phyloP scores from a whole-genome alignment of 2,329 filamentous ascomycete genomes.

The Cladosporium sp. region DNA sequence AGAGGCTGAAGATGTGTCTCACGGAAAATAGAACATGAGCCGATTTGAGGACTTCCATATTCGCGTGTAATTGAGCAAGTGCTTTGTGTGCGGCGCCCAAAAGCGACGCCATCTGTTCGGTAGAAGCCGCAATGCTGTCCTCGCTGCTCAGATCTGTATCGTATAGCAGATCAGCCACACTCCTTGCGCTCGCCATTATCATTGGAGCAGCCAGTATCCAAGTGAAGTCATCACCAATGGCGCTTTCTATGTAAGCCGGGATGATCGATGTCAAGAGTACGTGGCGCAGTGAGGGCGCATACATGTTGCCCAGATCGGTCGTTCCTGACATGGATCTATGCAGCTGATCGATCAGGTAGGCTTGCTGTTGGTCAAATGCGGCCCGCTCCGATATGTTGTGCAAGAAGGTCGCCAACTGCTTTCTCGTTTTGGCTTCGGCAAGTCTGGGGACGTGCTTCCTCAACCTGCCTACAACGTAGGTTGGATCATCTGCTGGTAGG shows the following conservation, averaged over 20 bases:
- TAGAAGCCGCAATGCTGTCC: slow-evolving; percentile 32
- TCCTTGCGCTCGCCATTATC: slow-evolving; percentile 42
- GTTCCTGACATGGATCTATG: slow-evolving; percentile 45
- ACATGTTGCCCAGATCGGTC: slow-evolving; percentile 36
- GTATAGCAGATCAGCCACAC: slow-evolving; percentile 43
- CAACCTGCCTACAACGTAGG: slow-evolving; percentile 58
- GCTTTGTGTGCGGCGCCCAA: neutral
- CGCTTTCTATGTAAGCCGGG: slow-evolving; percentile 52
- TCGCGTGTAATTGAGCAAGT: neutral
- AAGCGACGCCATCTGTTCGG: neutral
- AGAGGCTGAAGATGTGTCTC: slow-evolving; percentile 15
- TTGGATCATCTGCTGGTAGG: slow-evolving; percentile 56
- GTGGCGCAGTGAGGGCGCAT: slow-evolving; percentile 43
- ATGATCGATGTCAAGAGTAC: slow-evolving; percentile 53
- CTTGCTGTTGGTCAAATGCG: slow-evolving; percentile 54
- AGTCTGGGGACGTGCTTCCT: slow-evolving; percentile 57
- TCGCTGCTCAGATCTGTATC: slow-evolving; percentile 42
- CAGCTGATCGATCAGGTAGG: slow-evolving; percentile 53
- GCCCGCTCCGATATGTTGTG: slow-evolving; percentile 58
- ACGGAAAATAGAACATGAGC: neutral
- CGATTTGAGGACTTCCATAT: neutral
- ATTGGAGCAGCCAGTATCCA: slow-evolving; percentile 53
- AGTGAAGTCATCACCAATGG: slow-evolving; percentile 42
- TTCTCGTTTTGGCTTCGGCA: slow-evolving; percentile 43
- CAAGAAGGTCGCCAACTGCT: slow-evolving; percentile 55